Evolutionary conservation across 2,329 filamentous ascomycete genomes (phyloP), one percentile per base, ranked within the genome.

Genomic region (Talaromyces sp.): DNA sequence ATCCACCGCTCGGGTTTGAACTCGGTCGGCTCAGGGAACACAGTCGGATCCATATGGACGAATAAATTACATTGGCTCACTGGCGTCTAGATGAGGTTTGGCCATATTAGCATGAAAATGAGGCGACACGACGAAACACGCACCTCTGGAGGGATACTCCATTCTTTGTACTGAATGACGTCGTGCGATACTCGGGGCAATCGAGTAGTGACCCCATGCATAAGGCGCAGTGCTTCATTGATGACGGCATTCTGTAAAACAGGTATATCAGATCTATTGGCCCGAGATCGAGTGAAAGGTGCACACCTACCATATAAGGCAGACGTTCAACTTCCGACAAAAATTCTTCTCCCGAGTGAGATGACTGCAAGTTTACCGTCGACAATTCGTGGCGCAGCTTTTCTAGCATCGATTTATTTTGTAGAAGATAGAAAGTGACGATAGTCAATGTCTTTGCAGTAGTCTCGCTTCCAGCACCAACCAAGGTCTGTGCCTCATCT

Each of bases 1-100:
- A 75, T 67, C 73, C 76, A 79, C 61, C 76, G 68, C 18, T 78
- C 76, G 2, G 77, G 77, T 5, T 68, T 65, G 68, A 77, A 79
- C 1, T 57, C 60, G 7, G 71, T 61, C 0, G 75, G 70, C n/a
- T 76, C 62, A 0, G 76, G 74, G 59, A 79, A 78, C 33, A 78
- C 67, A 4, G 66, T 62, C 48, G 73, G 69, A 35, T 79, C 72
- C 59, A 75, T 66, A 61, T 76, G 72, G 21, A 76, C 69, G 25
- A 75, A 66, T 21, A 73, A 69, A 14, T 71, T 70, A 1, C 75
- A 74, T 74, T 78, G 77, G 28, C 75, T 70, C 3, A 81, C 70
- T 0, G 77, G 73, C 0, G 68, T 71, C 71, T 72, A 23, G 6
- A n/a, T 2, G 12, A 7, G 18, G 18, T 5, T 21, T 4, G 35